Evolutionary conservation across 2,329 filamentous ascomycete species (phyloP).

Genomic region (Thelonectria olida): DNA sequence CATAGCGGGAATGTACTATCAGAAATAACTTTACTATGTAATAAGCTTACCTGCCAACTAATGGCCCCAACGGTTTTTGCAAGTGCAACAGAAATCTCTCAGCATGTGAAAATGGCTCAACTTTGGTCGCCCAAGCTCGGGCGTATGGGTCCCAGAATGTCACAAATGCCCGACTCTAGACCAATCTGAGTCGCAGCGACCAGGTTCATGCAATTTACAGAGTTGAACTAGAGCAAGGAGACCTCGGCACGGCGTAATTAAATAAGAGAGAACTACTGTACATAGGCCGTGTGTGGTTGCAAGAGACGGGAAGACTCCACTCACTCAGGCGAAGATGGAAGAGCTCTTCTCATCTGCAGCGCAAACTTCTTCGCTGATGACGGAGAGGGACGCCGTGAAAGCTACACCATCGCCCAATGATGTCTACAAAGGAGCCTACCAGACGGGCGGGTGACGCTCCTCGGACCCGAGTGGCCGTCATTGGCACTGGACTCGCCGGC

Average conservation of each 20-base stretch:
- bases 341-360: not conserved
- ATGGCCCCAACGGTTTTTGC: no score
- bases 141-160: not conserved
- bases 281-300: no score
- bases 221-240: no score
- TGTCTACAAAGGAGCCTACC: no score
- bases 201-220: no score
- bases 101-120: not conserved
- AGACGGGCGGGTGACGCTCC: not conserved
- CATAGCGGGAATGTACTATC: no score
- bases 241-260: no score
- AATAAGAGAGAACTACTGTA: no score
- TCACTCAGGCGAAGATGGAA: no score
- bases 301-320: no score
- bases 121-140: not conserved
- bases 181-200: not conserved
- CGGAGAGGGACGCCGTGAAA: not conserved
- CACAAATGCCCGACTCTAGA: not conserved
- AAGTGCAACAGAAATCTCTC: not conserved
- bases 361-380: not conserved
- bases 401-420: not conserved
- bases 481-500: slow-evolving; percentile 51
- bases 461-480: slow-evolving; percentile 40
- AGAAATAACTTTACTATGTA: no score
- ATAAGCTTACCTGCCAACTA: no score